These are phyloP conservation scores for Mortierella sp. DNA, from an alignment of 371 early-diverging fungal genomes.

Conservation along the genomic window DNA sequence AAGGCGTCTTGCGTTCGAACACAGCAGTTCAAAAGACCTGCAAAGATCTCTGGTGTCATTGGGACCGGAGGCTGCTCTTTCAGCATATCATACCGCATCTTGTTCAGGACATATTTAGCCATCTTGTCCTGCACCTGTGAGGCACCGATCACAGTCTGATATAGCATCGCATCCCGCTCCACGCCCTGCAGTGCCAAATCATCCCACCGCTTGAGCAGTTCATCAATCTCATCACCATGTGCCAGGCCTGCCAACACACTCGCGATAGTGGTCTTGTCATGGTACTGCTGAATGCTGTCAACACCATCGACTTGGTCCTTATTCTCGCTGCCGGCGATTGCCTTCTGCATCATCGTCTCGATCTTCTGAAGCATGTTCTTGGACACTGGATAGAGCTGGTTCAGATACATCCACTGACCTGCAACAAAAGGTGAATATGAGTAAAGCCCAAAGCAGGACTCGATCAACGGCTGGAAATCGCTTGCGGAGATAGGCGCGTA, in stretches of 20 bases:
- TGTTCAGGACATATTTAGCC: constrained; percentile 23
- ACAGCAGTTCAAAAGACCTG: constrained; percentile 49
- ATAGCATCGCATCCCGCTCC: constrained; percentile 34
- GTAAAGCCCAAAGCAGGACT: constrained; percentile 44
- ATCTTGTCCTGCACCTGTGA: constrained; percentile 35
- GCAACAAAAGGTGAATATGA: constrained; percentile 40
- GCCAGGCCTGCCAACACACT: constrained; percentile 42
- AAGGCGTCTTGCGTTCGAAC: constrained; percentile 31
- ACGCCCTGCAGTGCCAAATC: constrained; percentile 35
- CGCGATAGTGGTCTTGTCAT: constrained; percentile 35
- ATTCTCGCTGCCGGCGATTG: constrained; percentile 2
- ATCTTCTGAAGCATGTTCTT: constrained; percentile 16
- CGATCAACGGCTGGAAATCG: constrained; percentile 42
- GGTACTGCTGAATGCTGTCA: constrained; percentile 17
- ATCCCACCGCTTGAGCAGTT: constrained; percentile 41
- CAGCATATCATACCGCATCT: constrained; percentile 30
- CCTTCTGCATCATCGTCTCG: constrained; percentile 31
- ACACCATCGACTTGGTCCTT: constrained; percentile 3
- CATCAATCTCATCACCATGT: constrained; percentile 33
- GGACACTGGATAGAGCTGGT: constrained; percentile 33
- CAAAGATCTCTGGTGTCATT: constrained; percentile 41
- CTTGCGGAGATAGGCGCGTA: constrained; percentile 14
- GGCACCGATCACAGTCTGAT: constrained; percentile 47
- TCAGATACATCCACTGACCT: constrained; percentile 46
- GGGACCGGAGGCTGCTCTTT: constrained; percentile 34